phyloP scores from a whole-genome alignment of 106 monocot species.

The Ottelia alismoides region DNA sequence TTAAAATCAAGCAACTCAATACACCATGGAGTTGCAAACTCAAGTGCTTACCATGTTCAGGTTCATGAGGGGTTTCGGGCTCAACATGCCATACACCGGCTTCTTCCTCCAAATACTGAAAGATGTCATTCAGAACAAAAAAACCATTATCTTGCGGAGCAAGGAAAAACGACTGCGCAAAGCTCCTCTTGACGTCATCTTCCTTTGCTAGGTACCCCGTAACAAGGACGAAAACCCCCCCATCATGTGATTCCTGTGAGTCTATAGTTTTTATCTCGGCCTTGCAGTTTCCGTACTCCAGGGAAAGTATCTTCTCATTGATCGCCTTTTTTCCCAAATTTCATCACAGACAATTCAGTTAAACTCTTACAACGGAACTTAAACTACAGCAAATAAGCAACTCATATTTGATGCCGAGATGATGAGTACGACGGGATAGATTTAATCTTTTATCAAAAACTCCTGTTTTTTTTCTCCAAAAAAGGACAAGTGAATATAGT shows the following conservation, averaged over 20 bases:
- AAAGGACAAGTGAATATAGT: too few relatives aligned
- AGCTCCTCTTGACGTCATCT: slow-evolving; percentile 49
- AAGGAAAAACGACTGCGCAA: slow-evolving; percentile 94
- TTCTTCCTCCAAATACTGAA: slow-evolving; percentile 48
- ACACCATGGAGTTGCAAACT: too few relatives aligned
- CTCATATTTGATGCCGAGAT: too few relatives aligned
- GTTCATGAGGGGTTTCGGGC: neutral
- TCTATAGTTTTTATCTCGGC: slow-evolving; percentile 79
- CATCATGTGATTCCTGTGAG: slow-evolving; percentile 59
- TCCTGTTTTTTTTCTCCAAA: too few relatives aligned
- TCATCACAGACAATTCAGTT: too few relatives aligned
- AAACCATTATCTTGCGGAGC: slow-evolving; percentile 88
- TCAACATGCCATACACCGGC: slow-evolving; percentile 14
- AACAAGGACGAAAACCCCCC: slow-evolving; percentile 82
- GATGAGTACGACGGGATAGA: too few relatives aligned
- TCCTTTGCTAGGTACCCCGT: slow-evolving; percentile 55
- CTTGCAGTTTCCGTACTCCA: slow-evolving; percentile 34
- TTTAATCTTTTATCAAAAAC: too few relatives aligned
- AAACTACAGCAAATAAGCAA: too few relatives aligned
- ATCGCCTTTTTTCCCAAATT: slow-evolving; percentile 37
- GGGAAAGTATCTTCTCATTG: slow-evolving; percentile 70
- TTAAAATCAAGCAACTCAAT: too few relatives aligned
- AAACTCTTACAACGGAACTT: too few relatives aligned
- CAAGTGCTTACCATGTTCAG: slow-evolving; percentile 29
- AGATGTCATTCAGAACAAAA: slow-evolving; percentile 86